These are phyloP conservation scores for Linnemannia elongata DNA, from an alignment of 192 early-diverging fungal genomes.

Conservation along the genomic window DNA sequence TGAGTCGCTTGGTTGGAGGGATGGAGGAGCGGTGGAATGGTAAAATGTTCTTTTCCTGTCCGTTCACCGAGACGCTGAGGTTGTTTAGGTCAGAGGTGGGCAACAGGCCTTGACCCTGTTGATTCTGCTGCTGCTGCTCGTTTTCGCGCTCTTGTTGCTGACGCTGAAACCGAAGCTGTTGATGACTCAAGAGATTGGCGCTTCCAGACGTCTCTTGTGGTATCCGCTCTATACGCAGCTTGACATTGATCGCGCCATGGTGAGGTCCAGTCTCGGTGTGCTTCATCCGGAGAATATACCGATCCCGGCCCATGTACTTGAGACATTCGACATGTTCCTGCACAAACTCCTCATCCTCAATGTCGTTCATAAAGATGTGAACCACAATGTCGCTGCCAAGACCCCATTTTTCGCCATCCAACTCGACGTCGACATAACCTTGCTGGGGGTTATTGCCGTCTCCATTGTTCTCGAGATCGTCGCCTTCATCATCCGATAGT, in stretches of 20 bases:
- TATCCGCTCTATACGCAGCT: slow-evolving; percentile 47
- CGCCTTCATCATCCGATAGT: slow-evolving; percentile 40
- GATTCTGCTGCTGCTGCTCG: background rate
- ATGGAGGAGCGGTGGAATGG: slow-evolving; percentile 30
- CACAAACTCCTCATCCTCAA: slow-evolving; percentile 55
- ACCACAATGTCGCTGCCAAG: slow-evolving; percentile 51
- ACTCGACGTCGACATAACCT: slow-evolving; percentile 54
- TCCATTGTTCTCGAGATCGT: slow-evolving; percentile 29
- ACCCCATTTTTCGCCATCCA: slow-evolving; percentile 57
- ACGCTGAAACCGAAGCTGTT: slow-evolving; percentile 33
- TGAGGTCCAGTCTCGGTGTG: slow-evolving; percentile 39
- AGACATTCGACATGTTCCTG: slow-evolving; percentile 56
- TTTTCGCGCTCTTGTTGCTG: slow-evolving; percentile 31
- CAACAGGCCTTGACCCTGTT: background rate
- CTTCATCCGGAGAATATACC: slow-evolving; percentile 54
- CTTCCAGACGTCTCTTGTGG: slow-evolving; percentile 22
- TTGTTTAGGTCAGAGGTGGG: slow-evolving; percentile 16
- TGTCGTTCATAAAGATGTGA: slow-evolving; percentile 57
- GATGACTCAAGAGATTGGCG: slow-evolving; percentile 35
- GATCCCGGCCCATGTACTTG: slow-evolving; percentile 52
- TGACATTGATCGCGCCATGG: slow-evolving; percentile 50
- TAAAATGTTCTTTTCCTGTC: slow-evolving; percentile 42
- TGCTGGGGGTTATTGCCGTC: slow-evolving; percentile 4
- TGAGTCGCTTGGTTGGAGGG: slow-evolving; percentile 7
- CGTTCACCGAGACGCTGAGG: slow-evolving; percentile 44